Base-by-base conservation (phyloP, 148 eudicot genomes). In the Rhododendron ferrugineum region DNA sequence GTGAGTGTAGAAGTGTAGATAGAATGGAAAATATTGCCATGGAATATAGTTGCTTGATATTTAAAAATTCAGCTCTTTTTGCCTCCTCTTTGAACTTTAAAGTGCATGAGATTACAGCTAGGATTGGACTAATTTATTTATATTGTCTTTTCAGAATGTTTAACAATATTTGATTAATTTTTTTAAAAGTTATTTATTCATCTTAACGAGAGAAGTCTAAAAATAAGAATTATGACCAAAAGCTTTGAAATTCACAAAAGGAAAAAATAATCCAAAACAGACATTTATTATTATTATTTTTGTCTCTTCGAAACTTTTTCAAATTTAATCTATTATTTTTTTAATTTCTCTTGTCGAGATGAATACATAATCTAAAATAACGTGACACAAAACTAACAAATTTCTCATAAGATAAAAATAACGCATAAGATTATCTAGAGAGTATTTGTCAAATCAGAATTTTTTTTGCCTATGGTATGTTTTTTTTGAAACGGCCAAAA, bases 1-100 rank as follows among this genome's bases (percentile, higher is more conserved):
- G 46, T 50, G 82, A 80, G 82, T 86, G 88, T 86, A 89, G 83
- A 84, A 89, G 82, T 76, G 85, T 84, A 86, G 87, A 86, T 85
- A 84, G 79, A 58, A 36, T 84, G 62, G 75, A 83, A 72, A 83
- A 72, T 72, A 66, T 26, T 66, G 79, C 52, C 34, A 54, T 75
- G 37, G 23, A 50, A 50, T 52, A 44, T 34, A 58, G 36, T 66
- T 54, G 77, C 81, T 84, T 22, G 40, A 58, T 60, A 16, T 78
- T 23, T 44, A 11, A 28, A 18, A 50, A 18, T 28, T 40, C 44
- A 52, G 8, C 75, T 30, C 75, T 70, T 70, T 70, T 1, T 15
- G 34, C 15, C 34, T 26, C 32, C 28, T 26, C 14, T 64, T 64
- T 64, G 72, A n/a, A 64, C 10, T 60, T 1, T 64, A 60, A 20